Evolutionary conservation across 1,284 basidiomycete genomes (phyloP).

Genomic region (Gomphus sp.): DNA sequence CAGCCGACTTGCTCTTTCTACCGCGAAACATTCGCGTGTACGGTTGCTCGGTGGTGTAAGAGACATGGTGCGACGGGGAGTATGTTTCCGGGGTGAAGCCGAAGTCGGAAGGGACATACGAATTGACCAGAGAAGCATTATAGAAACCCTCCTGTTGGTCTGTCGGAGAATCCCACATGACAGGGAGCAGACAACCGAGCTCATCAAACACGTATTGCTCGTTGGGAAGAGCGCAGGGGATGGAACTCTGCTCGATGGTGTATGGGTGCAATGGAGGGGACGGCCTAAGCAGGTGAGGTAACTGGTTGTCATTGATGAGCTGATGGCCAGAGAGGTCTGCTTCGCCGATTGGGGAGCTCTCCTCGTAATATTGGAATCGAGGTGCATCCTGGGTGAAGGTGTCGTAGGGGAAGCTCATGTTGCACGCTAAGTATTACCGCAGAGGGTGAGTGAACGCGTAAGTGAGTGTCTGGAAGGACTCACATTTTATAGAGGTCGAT

Average conservation of each 20-base stretch:
- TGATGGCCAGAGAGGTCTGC: background rate
- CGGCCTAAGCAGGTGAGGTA: background rate
- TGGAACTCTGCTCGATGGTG: background rate
- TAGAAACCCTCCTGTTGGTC: background rate
- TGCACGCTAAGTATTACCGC: background rate
- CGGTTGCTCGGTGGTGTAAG: background rate
- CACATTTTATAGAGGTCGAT: background rate
- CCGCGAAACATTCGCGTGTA: constrained; percentile 10
- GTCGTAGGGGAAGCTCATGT: constrained; percentile 2
- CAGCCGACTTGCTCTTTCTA: constrained; percentile 9
- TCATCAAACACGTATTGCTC: background rate
- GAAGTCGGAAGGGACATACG: background rate
- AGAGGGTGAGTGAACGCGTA: background rate
- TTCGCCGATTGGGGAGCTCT: background rate
- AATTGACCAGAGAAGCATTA: background rate
- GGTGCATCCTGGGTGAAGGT: background rate
- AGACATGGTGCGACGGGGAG: background rate
- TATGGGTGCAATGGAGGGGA: background rate
- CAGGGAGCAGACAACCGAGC: background rate
- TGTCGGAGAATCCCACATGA: background rate
- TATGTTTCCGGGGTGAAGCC: background rate
- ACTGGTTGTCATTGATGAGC: constrained; percentile 1
- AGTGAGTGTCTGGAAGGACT: background rate
- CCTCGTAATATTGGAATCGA: background rate
- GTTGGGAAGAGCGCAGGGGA: background rate